A percentile compares a stretch with the other conserved stretches of the same genome.
These are phyloP conservation scores for Curvularia sp. DNA, from an alignment of 2,329 filamentous ascomycete species.

Conservation along the genomic window DNA sequence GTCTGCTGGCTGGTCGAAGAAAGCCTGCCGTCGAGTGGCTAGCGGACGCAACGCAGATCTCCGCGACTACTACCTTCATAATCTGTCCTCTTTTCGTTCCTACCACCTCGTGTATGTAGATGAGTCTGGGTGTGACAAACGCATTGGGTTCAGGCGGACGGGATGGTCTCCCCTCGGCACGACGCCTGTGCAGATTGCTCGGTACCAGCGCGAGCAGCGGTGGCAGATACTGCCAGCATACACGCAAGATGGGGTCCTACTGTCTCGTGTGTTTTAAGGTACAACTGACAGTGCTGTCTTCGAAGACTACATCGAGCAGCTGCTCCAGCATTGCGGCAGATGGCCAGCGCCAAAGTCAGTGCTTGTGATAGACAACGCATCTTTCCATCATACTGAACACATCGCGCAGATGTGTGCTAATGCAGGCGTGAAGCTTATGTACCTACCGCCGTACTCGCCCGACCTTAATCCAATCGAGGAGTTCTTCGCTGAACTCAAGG, in stretches of 20 bases:
- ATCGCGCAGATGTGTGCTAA: too few species aligned
- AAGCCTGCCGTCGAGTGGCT: conserved; percentile 41
- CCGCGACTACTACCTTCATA: conserved; percentile 46
- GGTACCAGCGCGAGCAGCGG: conserved; percentile 12
- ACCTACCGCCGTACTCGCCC: too few species aligned
- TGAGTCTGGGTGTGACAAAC: conserved; percentile 51
- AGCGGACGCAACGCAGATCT: conserved; percentile 46
- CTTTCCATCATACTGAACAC: neutral
- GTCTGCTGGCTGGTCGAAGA: conserved; percentile 40
- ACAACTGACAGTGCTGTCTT: too few species aligned
- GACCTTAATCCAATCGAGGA: too few species aligned
- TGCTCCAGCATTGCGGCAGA: too few species aligned
- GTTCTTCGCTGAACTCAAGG: too few species aligned
- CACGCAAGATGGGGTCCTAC: too few species aligned
- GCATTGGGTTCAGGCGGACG: conserved; percentile 42
- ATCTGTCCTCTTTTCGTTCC: conserved; percentile 40
- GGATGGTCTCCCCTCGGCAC: conserved; percentile 45
- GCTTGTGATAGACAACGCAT: too few species aligned
- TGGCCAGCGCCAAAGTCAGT: too few species aligned
- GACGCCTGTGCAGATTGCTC: conserved; percentile 29
- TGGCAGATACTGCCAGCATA: conserved; percentile 17
- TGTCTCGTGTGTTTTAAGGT: too few species aligned
- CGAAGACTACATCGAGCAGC: too few species aligned
- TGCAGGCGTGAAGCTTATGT: too few species aligned
- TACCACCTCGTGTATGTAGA: conserved; percentile 51